Evolutionary conservation across 805 yeast species (phyloP).

Genomic region (Myxozyma udenii): DNA sequence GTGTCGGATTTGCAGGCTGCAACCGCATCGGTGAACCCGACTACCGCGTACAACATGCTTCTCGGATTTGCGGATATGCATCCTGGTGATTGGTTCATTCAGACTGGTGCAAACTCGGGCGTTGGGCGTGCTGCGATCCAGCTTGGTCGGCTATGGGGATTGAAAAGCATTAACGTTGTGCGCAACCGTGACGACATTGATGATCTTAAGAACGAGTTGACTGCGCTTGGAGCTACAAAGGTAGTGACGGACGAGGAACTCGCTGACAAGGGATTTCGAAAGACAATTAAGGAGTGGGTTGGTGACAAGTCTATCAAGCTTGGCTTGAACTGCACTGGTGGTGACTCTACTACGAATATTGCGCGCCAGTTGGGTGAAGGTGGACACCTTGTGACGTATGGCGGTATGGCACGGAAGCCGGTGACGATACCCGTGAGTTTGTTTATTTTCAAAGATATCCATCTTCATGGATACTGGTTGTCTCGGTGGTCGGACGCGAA

Average conservation of each 20-base stretch:
- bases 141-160: slow-evolving; percentile 71
- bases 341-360: slow-evolving; percentile 73
- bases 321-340: slow-evolving; percentile 93
- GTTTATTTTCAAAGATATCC: slow-evolving; percentile 84
- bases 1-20: slow-evolving; percentile 55
- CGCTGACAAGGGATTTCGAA: slow-evolving; percentile 61
- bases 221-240: slow-evolving; percentile 71
- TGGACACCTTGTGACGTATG: slow-evolving; percentile 84
- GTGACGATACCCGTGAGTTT: slow-evolving; percentile 85
- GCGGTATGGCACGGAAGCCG: slow-evolving; percentile 97
- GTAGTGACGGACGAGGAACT: slow-evolving; percentile 89
- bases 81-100: slow-evolving; percentile 84
- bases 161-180: slow-evolving; percentile 81
- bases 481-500: slow-evolving; percentile 60
- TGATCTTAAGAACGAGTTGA: slow-evolving; percentile 54
- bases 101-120: slow-evolving; percentile 94
- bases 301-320: slow-evolving; percentile 55
- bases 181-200: slow-evolving; percentile 80
- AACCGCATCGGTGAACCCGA: slow-evolving; percentile 86
- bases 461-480: slow-evolving; percentile 91
- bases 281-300: slow-evolving; percentile 49
- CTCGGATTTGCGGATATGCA: slow-evolving; percentile 59
- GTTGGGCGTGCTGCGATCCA: slow-evolving; percentile 92
- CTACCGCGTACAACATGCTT: slow-evolving; percentile 87
- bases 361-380: slow-evolving; percentile 75